Evolutionary conservation across 2,329 filamentous ascomycete genomes (phyloP), one percentile per base, ranked within the genome.

Genomic region (Arthroderma sp.): DNA sequence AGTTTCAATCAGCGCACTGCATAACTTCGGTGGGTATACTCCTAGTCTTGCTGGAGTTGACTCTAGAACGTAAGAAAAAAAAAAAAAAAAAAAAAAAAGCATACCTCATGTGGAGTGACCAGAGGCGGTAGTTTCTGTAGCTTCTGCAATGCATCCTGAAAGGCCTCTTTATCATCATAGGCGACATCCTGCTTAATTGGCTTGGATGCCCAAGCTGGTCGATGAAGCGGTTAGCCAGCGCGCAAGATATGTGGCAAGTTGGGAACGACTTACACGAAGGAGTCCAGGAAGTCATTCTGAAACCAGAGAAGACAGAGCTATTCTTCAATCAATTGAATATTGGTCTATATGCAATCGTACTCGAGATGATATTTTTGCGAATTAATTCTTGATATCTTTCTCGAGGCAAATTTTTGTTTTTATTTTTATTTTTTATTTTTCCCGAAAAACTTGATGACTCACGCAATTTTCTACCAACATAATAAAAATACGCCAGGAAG

Each of bases 141-240:
- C 50, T 70, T 68, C 11, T 51, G 48, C 4, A 71, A 50, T 3
- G 68, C 64, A 22, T 57, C 56, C 38, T 65, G 53, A 29, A 70
- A 58, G 5, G 59, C 61, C 28, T 60, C 50, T 11, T 54, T 45
- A 51, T 72, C 65, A n/a, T 66, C 63, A 48, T 71, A 72, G 29
- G 62, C 51, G 29, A 70, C 66, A 54, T 66, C 66, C 53, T 70
- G 67, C 45, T 67, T 66, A 45, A 69, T 65, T 6, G 66, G 66
- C 46, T 67, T 68, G 11, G 57, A 58, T 5, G 57, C 64, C 67
- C 67, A 70, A 36, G 65, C 66, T 55, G 49, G 49, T 39, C n/a
- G 34, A 9, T 11, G 11, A 10, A 6, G 28, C 36, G 28, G 31
- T n/a, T 15, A 22, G 9, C 8, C 30, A 36, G n/a, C 7, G 7